Evolutionary conservation across 2,329 filamentous ascomycete species (phyloP), one percentile per base, ranked within the genome.

Genomic region (Pseudocercospora pini-densiflorae): DNA sequence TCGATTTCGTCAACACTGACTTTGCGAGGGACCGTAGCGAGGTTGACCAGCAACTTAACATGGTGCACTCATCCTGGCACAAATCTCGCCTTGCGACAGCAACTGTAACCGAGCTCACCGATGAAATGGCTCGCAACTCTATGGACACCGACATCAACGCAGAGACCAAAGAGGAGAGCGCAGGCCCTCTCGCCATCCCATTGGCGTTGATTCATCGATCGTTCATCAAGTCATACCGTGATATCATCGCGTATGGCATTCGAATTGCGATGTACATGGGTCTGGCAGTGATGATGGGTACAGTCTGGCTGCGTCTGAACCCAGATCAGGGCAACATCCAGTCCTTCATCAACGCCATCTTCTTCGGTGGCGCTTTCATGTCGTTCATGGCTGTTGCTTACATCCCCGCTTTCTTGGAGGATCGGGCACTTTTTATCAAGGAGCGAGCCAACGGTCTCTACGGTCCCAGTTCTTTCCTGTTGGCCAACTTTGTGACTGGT

Each of bases 281-380:
- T 79, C 83, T 96, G 16, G 92, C 92, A 1, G 87, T 95, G 72
- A 90, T 95, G 87, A 93, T 94, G 90, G 92, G 93, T 5, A 96
- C 93, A 0, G 91, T 96, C 12, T 97, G 92, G 89, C 81, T 96
- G 14, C 88, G 92, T 5, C 83, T 97, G 2, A 80, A 85, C 3
- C 84, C 89, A 0, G 81, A 84, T 0, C 92, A 96, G 76, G 81
- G 85, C 63, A 90, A 90, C 65, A 94, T 97, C 71, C 90, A 92
- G 73, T 88, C 92, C 0, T 91, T 92, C 73, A 92, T 89, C 78
- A 97, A 96, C 76, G 91, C 92, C 57, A 91, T 96, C 70, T 83
- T 83, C 78, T 83, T 82, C 73, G 80, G 81, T 58, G 79, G 78
- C 27, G 81, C 81, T 5, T 83, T 83, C 76, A 81, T 83, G 80